Evolutionary conservation across 2,329 filamentous ascomycete genomes (phyloP).

Genomic region (Colletotrichum cordylinicola): DNA sequence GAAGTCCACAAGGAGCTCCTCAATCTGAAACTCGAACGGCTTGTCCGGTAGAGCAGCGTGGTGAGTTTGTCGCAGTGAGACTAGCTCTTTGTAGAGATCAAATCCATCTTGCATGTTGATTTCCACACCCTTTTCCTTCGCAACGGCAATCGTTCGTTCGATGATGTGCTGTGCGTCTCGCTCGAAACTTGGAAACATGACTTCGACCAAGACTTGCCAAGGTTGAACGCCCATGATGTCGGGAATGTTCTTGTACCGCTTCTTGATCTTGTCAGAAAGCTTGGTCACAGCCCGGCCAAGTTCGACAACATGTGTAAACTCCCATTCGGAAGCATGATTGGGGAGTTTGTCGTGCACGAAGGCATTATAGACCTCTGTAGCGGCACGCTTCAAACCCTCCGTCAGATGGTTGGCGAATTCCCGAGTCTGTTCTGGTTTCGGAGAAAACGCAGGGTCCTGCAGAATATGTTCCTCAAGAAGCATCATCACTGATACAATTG

Average conservation of each 20-base stretch:
- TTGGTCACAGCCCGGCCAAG: conserved; percentile 87
- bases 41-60: conserved; percentile 73
- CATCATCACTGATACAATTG: conserved; percentile 79
- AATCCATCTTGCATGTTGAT: conserved; percentile 92
- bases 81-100: conserved; percentile 87
- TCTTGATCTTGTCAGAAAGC: conserved; percentile 86
- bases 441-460: conserved; percentile 76
- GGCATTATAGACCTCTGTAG: conserved; percentile 78
- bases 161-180: conserved; percentile 88
- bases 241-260: conserved; percentile 87
- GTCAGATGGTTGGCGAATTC: conserved; percentile 75
- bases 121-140: conserved; percentile 73
- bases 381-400: conserved; percentile 76
- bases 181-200: conserved; percentile 88
- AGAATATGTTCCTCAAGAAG: conserved; percentile 84
- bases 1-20: conserved; percentile 85
- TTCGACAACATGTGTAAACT: conserved; percentile 89
- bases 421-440: conserved; percentile 71
- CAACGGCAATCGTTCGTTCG: conserved; percentile 76
- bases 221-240: conserved; percentile 80
- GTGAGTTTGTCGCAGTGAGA: conserved; percentile 84
- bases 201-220: conserved; percentile 76
- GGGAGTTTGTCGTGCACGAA: conserved; percentile 84
- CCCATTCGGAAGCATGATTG: conserved; percentile 81
- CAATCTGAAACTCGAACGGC: conserved; percentile 86